phyloP scores from a whole-genome alignment of 768 basidiomycete genomes.

The Termitomyces sp. region DNA sequence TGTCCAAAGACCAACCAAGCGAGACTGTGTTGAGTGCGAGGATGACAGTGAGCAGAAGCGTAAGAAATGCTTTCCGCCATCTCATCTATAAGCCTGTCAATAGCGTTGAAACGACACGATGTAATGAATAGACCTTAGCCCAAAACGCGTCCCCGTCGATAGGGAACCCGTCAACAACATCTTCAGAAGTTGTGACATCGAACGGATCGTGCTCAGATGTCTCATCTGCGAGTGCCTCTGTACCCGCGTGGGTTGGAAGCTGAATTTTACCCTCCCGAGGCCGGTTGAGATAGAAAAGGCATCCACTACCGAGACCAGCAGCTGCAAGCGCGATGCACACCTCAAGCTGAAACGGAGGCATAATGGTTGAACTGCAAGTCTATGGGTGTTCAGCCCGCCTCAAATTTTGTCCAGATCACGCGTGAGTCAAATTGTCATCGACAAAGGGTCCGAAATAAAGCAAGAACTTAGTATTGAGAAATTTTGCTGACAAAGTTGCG shows the following conservation, averaged over 20 bases:
- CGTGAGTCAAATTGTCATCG: not conserved
- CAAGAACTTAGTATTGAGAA: not conserved
- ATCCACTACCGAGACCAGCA: conserved; percentile 38
- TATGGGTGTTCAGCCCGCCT: not conserved
- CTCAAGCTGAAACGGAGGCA: conserved; percentile 58
- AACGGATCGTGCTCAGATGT: conserved; percentile 48
- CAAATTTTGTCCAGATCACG: not conserved
- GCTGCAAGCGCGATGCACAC: conserved; percentile 43
- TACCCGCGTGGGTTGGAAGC: conserved; percentile 31
- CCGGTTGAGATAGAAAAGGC: conserved; percentile 34
- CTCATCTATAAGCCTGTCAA: conserved; percentile 39
- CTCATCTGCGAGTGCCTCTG: conserved; percentile 7
- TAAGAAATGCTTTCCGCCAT: conserved; percentile 48
- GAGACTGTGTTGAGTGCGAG: conserved; percentile 46
- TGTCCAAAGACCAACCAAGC: conserved; percentile 48
- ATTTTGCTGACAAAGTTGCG: conserved; percentile 6
- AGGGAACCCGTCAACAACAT: conserved; percentile 62
- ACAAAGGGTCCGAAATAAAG: not conserved
- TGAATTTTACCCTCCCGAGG: conserved; percentile 46
- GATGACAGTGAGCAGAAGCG: conserved; percentile 38
- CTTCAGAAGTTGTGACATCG: conserved; percentile 68
- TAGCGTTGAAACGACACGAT: not conserved
- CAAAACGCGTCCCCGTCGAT: conserved; percentile 58
- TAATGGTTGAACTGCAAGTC: conserved; percentile 18
- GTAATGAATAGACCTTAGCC: conserved; percentile 35